Evolutionary conservation across 208 protist species (phyloP).

Genomic region (Leishmania lainsoni): DNA sequence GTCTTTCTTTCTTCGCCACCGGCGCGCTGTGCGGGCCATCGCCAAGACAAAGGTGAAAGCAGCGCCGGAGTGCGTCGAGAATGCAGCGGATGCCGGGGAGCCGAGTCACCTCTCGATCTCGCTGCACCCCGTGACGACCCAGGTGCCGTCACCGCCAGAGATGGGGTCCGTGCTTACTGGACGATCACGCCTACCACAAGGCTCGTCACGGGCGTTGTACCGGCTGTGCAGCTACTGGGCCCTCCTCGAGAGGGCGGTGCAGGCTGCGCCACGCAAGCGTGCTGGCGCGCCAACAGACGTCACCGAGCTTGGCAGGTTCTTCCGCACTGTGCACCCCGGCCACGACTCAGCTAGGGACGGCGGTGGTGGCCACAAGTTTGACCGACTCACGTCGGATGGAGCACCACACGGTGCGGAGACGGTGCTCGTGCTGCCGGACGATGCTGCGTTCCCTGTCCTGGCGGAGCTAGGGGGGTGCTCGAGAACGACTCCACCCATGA

Average conservation of each 20-base stretch:
- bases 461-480: not conserved
- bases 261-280: conserved; percentile 21
- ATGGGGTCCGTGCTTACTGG: not conserved
- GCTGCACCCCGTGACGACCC: not conserved
- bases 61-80: conserved; percentile 3
- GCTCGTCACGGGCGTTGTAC: conserved; percentile 18
- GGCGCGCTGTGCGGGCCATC: conserved; percentile 9
- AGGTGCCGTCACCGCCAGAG: conserved; percentile 2
- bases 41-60: conserved; percentile 1
- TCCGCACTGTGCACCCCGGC: not conserved
- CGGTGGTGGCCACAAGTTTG: not conserved
- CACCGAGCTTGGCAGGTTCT: conserved; percentile 17
- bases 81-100: conserved; percentile 8
- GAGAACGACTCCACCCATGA: not conserved
- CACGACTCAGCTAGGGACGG: no score
- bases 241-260: conserved; percentile 35
- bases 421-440: conserved; percentile 29
- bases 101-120: not conserved
- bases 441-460: conserved; percentile 23
- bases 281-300: conserved; percentile 25
- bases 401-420: conserved; percentile 21
- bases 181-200: conserved; percentile 19
- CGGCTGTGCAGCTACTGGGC: conserved; percentile 46
- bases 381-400: conserved; percentile 18
- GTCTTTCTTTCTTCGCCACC: conserved; percentile 26